Evolutionary conservation across 306 rosid genomes (phyloP).

Genomic region (Cercis canadensis): DNA sequence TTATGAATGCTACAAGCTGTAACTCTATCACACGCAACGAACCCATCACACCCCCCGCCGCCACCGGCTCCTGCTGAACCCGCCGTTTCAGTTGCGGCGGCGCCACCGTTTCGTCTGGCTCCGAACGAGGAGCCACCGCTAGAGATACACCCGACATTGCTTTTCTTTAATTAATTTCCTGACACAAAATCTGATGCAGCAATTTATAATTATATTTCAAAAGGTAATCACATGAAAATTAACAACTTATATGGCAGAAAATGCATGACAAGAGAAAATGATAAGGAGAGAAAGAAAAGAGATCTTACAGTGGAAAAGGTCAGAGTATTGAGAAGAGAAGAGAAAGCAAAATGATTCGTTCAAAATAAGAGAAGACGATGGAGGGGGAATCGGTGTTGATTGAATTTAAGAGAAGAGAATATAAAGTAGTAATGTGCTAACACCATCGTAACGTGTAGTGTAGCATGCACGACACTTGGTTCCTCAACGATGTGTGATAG

Average conservation of each 20-base stretch:
- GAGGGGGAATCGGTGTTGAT: no score
- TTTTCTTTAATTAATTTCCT: not conserved
- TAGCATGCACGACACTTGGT: slow-evolving; percentile 24
- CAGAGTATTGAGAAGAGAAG: not conserved
- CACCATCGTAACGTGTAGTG: slow-evolving; percentile 35
- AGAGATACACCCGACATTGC: slow-evolving; percentile 75
- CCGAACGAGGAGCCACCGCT: slow-evolving; percentile 54
- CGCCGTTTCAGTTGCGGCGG: not conserved
- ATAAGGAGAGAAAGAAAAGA: no score
- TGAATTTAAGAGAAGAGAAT: no score
- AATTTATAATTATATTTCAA: not conserved
- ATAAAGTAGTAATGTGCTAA: not conserved
- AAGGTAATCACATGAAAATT: not conserved
- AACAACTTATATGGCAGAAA: no score
- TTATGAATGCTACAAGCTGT: slow-evolving; percentile 82
- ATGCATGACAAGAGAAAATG: no score
- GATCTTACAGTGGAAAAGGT: slow-evolving; percentile 1
- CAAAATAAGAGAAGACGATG: slow-evolving; percentile 9
- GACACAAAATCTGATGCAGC: not conserved
- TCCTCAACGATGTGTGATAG: no score
- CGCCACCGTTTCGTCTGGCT: slow-evolving; percentile 31
- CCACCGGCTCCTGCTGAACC: slow-evolving; percentile 13
- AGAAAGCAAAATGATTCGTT: not conserved
- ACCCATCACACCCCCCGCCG: slow-evolving; percentile 67
- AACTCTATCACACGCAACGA: slow-evolving; percentile 79